phyloP scores from a whole-genome alignment of 768 basidiomycete species.

The Suillus americanus region DNA sequence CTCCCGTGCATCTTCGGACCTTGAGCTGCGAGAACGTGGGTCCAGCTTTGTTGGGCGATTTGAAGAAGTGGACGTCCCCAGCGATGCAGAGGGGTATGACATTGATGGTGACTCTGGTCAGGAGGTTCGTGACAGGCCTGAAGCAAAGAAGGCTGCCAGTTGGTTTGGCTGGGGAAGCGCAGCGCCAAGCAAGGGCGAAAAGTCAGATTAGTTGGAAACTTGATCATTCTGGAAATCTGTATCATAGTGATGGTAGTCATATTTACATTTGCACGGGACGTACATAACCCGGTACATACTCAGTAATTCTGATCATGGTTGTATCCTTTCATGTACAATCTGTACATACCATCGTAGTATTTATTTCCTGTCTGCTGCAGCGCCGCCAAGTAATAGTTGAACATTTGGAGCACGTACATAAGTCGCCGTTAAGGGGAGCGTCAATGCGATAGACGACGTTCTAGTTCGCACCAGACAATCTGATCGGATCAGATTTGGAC shows the following conservation, averaged over 20 bases:
- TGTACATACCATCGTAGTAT: not conserved
- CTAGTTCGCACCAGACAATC: not conserved
- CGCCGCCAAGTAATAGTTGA: not conserved
- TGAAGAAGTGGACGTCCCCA: constrained; percentile 72
- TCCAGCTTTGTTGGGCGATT: constrained; percentile 44
- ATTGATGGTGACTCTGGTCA: constrained; percentile 24
- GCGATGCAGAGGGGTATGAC: constrained; percentile 68
- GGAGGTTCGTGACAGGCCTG: constrained; percentile 21
- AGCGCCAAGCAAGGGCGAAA: constrained; percentile 16
- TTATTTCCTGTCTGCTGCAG: not conserved
- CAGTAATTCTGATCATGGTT: not conserved
- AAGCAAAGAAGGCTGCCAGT: constrained; percentile 30
- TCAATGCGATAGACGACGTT: not conserved
- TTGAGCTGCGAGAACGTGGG: constrained; percentile 46
- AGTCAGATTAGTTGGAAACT: constrained; percentile 18
- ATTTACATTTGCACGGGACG: not conserved
- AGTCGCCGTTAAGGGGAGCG: not conserved
- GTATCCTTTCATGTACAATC: not conserved
- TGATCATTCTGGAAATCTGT: not conserved
- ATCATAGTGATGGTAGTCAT: not conserved
- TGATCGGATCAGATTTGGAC: not conserved
- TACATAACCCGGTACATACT: not conserved
- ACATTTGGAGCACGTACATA: not conserved
- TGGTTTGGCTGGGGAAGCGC: constrained; percentile 35
- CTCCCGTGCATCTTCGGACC: constrained; percentile 41